Percentiles rank a stretch among this genome's conserved stretches.
Evolutionary conservation across 2,329 filamentous ascomycete genomes (phyloP).

Genomic region (Chrysoporthe cubensis): DNA sequence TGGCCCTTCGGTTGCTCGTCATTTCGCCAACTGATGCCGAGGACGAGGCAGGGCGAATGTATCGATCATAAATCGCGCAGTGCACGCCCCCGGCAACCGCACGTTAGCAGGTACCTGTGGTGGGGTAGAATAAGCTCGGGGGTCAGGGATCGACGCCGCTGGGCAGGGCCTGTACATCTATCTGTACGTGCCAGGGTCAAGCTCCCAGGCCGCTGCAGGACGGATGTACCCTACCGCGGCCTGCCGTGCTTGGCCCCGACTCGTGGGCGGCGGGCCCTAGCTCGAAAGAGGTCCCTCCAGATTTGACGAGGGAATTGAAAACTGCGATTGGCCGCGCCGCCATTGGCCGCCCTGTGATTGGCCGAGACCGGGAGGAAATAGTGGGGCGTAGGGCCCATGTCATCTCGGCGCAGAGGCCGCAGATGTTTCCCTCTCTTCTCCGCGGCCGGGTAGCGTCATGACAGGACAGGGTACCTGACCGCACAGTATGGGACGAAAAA

Average conservation of each 20-base stretch:
- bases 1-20: conserved; percentile 22
- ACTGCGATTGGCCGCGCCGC: conserved; percentile 10
- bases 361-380: background rate
- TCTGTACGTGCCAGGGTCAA: too few species aligned
- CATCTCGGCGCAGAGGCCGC: conserved; percentile 12
- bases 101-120: conserved; percentile 9
- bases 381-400: background rate
- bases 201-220: background rate
- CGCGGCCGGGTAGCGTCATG: background rate
- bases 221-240: conserved; percentile 7
- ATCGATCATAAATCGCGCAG: conserved; percentile 24
- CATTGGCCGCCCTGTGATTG: conserved; percentile 13
- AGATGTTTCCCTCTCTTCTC: background rate
- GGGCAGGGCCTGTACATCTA: background rate
- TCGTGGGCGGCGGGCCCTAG: conserved; percentile 7
- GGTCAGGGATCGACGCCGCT: background rate
- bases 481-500: conserved; percentile 18
- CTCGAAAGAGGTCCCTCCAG: background rate
- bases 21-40: conserved; percentile 28
- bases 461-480: background rate
- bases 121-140: conserved; percentile 10
- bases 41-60: conserved; percentile 19
- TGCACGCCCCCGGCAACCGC: background rate
- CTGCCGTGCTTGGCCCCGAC: background rate
- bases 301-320: conserved; percentile 3